phyloP scores from a whole-genome alignment of 768 basidiomycete species.

The Pholiota microspora region DNA sequence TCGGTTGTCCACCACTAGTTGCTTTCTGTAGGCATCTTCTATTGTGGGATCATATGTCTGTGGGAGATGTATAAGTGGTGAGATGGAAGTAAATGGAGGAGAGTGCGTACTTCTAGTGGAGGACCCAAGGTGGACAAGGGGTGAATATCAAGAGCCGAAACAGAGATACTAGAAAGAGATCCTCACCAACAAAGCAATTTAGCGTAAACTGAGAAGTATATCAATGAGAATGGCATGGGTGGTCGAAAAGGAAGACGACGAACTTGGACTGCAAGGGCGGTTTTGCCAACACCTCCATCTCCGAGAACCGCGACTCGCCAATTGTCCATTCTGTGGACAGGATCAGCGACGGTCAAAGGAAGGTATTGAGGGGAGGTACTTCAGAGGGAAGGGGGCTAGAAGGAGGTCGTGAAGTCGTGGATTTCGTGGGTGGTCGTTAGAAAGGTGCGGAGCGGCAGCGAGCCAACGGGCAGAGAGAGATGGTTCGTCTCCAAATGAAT shows the following conservation, averaged over 20 bases:
- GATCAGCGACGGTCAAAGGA: neutral
- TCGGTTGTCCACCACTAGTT: conserved; percentile 89
- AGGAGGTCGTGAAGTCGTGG: conserved; percentile 46
- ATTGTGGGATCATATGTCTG: conserved; percentile 98
- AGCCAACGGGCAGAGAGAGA: conserved; percentile 23
- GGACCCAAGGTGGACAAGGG: conserved; percentile 9
- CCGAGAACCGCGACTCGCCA: conserved; percentile 96
- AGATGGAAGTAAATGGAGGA: conserved; percentile 6
- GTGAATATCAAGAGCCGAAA: conserved; percentile 7
- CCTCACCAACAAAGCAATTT: conserved; percentile 93
- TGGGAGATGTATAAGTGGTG: conserved; percentile 15
- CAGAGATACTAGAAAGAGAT: conserved; percentile 10
- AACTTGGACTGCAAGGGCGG: conserved; percentile 93
- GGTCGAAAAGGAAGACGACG: conserved; percentile 26
- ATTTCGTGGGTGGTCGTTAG: conserved; percentile 68
- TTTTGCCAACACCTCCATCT: conserved; percentile 97
- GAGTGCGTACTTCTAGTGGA: conserved; percentile 51
- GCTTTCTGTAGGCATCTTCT: conserved; percentile 97
- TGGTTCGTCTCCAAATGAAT: conserved; percentile 31
- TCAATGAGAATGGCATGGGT: conserved; percentile 10
- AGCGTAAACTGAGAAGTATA: conserved; percentile 72
- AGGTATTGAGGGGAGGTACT: neutral
- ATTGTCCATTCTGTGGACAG: conserved; percentile 58
- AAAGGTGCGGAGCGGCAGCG: conserved; percentile 31
- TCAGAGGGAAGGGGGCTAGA: neutral